Evolutionary conservation across 768 basidiomycete species (phyloP).

Genomic region (Phaeolepiota aurea): DNA sequence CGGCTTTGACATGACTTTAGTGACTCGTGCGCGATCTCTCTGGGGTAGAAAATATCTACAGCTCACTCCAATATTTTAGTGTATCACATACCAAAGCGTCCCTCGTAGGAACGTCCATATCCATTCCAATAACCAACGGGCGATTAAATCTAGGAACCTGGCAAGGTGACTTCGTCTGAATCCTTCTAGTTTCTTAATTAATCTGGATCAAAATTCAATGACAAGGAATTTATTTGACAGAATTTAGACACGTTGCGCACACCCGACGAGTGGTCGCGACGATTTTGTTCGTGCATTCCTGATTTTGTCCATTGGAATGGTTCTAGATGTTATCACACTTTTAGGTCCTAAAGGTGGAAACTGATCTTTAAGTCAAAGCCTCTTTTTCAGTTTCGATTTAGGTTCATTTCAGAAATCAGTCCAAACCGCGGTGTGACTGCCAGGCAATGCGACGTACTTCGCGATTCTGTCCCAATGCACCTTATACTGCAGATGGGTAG

Average conservation of each 20-base stretch:
- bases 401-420: too few relatives aligned
- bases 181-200: neutral
- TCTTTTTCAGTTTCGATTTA: too few relatives aligned
- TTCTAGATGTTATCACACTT: too few relatives aligned
- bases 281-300: slow-evolving; percentile 60
- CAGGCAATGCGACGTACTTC: too few relatives aligned
- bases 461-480: too few relatives aligned
- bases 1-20: slow-evolving; percentile 25
- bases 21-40: slow-evolving; percentile 56
- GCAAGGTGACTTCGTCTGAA: slow-evolving; percentile 57
- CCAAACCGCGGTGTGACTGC: too few relatives aligned
- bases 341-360: too few relatives aligned
- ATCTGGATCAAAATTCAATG: too few relatives aligned
- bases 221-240: slow-evolving; percentile 77
- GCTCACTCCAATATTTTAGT: slow-evolving; percentile 28
- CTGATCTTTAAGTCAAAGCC: too few relatives aligned
- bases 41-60: neutral
- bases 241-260: slow-evolving; percentile 69
- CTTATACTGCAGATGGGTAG: too few relatives aligned
- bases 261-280: slow-evolving; percentile 71
- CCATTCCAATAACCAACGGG: slow-evolving; percentile 76
- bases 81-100: slow-evolving; percentile 90
- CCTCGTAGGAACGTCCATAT: slow-evolving; percentile 74
- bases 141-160: slow-evolving; percentile 81
- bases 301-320: too few relatives aligned